Conservation (phyloP, 1,139 yeast genomes). For the Taiozyma sp. region DNA sequence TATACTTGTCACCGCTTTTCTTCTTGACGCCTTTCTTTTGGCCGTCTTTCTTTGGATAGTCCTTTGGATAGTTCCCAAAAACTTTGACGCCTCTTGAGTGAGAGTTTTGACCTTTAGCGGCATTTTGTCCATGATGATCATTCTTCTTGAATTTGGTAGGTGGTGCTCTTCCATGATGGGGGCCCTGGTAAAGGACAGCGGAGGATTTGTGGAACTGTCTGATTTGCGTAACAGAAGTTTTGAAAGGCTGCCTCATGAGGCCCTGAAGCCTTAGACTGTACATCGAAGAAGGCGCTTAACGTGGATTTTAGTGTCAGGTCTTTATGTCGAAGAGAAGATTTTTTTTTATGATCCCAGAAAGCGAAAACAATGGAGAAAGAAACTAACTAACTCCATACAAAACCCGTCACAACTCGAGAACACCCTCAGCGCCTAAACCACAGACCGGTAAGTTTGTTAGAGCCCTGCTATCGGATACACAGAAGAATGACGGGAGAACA, state of each 20-base stretch:
- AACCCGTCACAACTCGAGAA: neutral
- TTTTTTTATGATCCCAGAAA: neutral
- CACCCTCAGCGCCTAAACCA: neutral
- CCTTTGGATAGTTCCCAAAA: too few relatives aligned
- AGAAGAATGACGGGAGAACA: neutral
- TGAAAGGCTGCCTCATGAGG: neutral
- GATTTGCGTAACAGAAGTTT: neutral
- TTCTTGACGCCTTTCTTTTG: neutral
- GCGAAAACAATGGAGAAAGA: neutral
- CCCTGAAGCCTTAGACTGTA: neutral
- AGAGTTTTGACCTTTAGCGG: neutral
- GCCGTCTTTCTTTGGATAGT: neutral
- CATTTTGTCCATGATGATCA: neutral
- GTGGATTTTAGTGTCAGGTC: neutral
- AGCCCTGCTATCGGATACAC: too few relatives aligned
- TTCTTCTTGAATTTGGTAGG: neutral
- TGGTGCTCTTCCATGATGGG: neutral
- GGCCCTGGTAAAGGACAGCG: neutral
- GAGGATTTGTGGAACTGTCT: neutral
- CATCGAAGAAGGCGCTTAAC: neutral
- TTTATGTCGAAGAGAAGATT: neutral
- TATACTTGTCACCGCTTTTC: neutral
- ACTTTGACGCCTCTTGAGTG: neutral
- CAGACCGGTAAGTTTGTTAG: neutral
- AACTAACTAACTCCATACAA: neutral